Evolutionary conservation across 2,329 filamentous ascomycete genomes (phyloP), one percentile per base, ranked within the genome.

Genomic region (Epichloe typhina): DNA sequence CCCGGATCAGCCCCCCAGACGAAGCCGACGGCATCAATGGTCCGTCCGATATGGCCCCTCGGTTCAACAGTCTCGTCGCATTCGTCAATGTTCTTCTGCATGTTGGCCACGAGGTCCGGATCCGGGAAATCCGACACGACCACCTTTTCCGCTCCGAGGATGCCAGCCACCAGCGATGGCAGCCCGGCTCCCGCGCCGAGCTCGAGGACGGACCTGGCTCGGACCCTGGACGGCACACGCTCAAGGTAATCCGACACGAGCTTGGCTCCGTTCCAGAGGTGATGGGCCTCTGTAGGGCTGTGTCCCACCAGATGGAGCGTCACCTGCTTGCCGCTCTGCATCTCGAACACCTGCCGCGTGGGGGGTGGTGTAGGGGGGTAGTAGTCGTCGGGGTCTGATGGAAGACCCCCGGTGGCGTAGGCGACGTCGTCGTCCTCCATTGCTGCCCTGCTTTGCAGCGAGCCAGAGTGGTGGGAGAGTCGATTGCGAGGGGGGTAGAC

Each of bases 101-200:
- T 81, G 61, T 88, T 94, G 19, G 77, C 73, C 23, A 97, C 75
- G n/a, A 97, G 73, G 21, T 94, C 88, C 40, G 76, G 73, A 65
- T 96, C 90, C 0, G 88, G 88, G 64, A 88, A 96, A 66, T 97
- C 90, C 7, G 89, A 95, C 58, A 91, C 82, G 9, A 96, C 84
- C 2, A 86, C 80, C 49, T 72, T 77, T 47, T 66, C 66, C 3
- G 90, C 90, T 13, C 86, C 87, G 39, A 84, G 75, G 36, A 86
- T 72, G 1, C 84, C 84, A 58, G 83, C 84, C 36, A 93, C 80
- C 11, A 96, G 77, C 62, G 84, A 86, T 0, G 89, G 88, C 38
- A 96, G 75, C 0, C 89, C 91, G 0, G 88, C 88, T 13, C 88
- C 91, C 3, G 91, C 90, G 46, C 91, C 91, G 23, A 96, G 80